phyloP scores from a whole-genome alignment of 1,284 basidiomycete species.

The Mrakiaceae sp. region DNA sequence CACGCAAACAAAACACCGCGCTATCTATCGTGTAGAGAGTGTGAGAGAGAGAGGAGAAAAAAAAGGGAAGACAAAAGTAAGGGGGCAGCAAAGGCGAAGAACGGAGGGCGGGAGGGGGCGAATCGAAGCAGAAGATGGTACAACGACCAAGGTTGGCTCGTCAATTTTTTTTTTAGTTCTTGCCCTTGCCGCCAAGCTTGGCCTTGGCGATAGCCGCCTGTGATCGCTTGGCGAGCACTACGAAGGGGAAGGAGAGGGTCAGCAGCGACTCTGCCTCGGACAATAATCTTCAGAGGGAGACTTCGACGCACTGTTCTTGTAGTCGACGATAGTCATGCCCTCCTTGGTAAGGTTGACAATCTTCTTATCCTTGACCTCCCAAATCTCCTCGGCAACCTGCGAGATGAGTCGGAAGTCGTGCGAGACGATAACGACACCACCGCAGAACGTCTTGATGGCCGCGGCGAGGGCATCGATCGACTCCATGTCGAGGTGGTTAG shows the following conservation, averaged over 20 bases:
- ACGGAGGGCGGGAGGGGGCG: background rate
- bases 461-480: constrained; percentile 89
- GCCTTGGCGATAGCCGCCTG: constrained; percentile 30
- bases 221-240: constrained; percentile 15
- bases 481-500: constrained; percentile 47
- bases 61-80: background rate
- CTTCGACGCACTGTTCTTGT: constrained; percentile 49
- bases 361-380: constrained; percentile 93
- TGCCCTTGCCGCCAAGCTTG: constrained; percentile 14
- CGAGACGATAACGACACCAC: constrained; percentile 94
- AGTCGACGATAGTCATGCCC: constrained; percentile 80
- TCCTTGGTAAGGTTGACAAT: constrained; percentile 84
- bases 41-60: background rate
- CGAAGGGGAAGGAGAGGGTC: constrained; percentile 7
- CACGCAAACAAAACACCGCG: too few species aligned
- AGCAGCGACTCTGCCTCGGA: background rate
- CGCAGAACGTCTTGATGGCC: constrained; percentile 94
- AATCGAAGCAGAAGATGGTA: background rate
- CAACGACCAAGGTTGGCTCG: too few species aligned
- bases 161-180: background rate
- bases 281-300: constrained; percentile 19
- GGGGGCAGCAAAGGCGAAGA: background rate
- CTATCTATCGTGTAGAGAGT: too few species aligned
- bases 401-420: constrained; percentile 95
- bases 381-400: constrained; percentile 92